Percentiles rank a stretch among this genome's conserved stretches.
phyloP scores from a whole-genome alignment of 2,329 filamentous ascomycete genomes.

The Hypomyces perniciosus region DNA sequence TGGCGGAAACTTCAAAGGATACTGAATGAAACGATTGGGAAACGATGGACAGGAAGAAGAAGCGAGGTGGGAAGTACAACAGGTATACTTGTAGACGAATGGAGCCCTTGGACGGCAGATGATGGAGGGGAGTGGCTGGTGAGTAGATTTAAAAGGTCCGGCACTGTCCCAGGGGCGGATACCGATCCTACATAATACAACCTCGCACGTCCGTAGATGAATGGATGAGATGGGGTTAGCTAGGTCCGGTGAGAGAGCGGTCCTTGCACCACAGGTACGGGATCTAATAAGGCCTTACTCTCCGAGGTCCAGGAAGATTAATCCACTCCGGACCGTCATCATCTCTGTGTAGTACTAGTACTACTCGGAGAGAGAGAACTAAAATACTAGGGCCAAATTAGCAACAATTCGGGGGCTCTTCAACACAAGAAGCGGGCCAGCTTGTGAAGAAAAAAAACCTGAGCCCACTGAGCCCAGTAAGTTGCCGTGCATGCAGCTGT shows the following conservation, averaged over 20 bases:
- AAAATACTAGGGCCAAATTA: conserved; percentile 19
- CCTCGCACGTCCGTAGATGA: not conserved
- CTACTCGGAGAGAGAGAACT: conserved; percentile 2
- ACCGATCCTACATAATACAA: conserved; percentile 13
- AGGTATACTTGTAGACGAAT: conserved; percentile 37
- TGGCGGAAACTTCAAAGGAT: not conserved
- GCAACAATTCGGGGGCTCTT: conserved; percentile 25
- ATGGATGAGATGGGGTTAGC: conserved; percentile 7
- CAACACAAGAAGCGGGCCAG: conserved; percentile 21
- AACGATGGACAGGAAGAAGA: not conserved
- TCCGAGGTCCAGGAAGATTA: conserved; percentile 10
- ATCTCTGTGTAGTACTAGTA: conserved; percentile 15
- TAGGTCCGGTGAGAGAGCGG: conserved; percentile 11
- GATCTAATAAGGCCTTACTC: conserved; percentile 22
- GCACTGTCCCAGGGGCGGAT: conserved; percentile 43
- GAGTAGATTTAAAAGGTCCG: conserved; percentile 36
- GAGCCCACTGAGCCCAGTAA: conserved; percentile 1
- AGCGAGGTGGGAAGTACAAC: conserved; percentile 6
- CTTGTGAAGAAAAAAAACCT: conserved; percentile 11
- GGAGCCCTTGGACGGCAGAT: conserved; percentile 39
- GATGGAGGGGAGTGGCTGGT: conserved; percentile 38
- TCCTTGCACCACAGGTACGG: conserved; percentile 34
- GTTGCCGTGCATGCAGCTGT: conserved; percentile 37
- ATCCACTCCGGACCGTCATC: conserved; percentile 9
- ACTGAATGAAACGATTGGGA: not conserved